Conservation (phyloP, 495 filamentous ascomycete species). For the Penicillium salamii region DNA sequence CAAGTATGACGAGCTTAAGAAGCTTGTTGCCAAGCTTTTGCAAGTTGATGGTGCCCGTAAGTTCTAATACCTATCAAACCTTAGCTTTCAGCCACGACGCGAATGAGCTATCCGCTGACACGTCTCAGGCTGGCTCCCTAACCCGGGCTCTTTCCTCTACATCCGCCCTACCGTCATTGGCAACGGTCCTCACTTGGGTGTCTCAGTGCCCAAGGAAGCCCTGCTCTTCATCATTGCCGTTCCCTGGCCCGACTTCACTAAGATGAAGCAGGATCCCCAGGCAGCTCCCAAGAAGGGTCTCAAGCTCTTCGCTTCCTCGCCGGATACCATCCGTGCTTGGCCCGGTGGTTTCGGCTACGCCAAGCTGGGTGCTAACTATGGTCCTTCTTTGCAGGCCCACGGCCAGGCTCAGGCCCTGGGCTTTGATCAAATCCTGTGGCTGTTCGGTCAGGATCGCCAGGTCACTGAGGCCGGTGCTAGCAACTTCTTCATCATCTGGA, state of each 20-base stretch:
- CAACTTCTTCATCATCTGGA: constrained; percentile 90
- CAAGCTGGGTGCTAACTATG: constrained; percentile 92
- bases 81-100: not conserved
- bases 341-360: constrained; percentile 88
- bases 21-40: constrained; percentile 67
- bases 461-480: constrained; percentile 90
- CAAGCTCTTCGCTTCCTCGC: constrained; percentile 71
- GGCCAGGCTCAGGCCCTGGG: constrained; percentile 66
- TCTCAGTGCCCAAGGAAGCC: constrained; percentile 78
- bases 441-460: constrained; percentile 69
- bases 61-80: constrained; percentile 19
- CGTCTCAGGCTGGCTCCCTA: constrained; percentile 70
- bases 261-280: constrained; percentile 28
- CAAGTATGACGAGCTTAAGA: constrained; percentile 65
- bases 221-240: constrained; percentile 77
- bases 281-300: constrained; percentile 48
- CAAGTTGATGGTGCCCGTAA: constrained; percentile 45
- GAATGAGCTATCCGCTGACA: constrained; percentile 7
- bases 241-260: constrained; percentile 63
- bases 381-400: constrained; percentile 73
- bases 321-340: constrained; percentile 85
- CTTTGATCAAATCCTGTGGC: constrained; percentile 89
- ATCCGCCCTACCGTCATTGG: constrained; percentile 83
- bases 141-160: constrained; percentile 67
- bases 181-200: constrained; percentile 72